Evolutionary conservation across 1,284 basidiomycete genomes (phyloP).

Genomic region (Ustilago loliicola): DNA sequence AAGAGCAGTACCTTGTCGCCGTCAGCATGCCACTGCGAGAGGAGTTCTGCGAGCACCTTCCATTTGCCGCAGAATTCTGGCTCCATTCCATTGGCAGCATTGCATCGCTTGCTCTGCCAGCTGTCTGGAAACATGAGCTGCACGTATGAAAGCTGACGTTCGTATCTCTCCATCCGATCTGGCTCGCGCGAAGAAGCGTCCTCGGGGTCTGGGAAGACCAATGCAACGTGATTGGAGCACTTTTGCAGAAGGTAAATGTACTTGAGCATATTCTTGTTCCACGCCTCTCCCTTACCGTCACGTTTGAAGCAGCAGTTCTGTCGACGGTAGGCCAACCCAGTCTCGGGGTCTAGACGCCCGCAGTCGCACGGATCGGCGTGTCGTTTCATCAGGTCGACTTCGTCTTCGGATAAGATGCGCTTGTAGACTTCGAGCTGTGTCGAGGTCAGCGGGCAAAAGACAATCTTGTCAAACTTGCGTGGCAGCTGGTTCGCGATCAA

Average conservation of each 20-base stretch:
- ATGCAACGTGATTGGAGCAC: slow-evolving; percentile 84
- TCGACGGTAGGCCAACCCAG: slow-evolving; percentile 48
- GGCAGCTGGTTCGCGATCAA: slow-evolving; percentile 86
- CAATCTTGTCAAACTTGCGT: slow-evolving; percentile 84
- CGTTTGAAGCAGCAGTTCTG: slow-evolving; percentile 73
- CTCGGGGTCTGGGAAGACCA: slow-evolving; percentile 80
- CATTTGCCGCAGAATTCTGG: slow-evolving; percentile 83
- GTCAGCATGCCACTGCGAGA: slow-evolving; percentile 73
- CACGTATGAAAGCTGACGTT: slow-evolving; percentile 60
- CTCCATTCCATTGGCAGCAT: slow-evolving; percentile 62
- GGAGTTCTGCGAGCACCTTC: slow-evolving; percentile 79
- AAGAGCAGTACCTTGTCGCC: slow-evolving; percentile 76
- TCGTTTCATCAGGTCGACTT: slow-evolving; percentile 78
- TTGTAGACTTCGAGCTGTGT: slow-evolving; percentile 81
- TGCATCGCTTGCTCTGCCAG: slow-evolving; percentile 51
- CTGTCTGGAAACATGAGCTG: slow-evolving; percentile 66
- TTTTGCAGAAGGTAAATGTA: slow-evolving; percentile 84
- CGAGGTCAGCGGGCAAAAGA: slow-evolving; percentile 84
- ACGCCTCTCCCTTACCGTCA: slow-evolving; percentile 75
- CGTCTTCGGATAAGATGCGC: slow-evolving; percentile 76
- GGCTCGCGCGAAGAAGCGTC: slow-evolving; percentile 32
- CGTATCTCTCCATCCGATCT: slow-evolving; percentile 53
- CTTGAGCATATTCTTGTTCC: slow-evolving; percentile 73
- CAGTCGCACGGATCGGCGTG: slow-evolving; percentile 82
- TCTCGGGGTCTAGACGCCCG: slow-evolving; percentile 72